phyloP scores from a whole-genome alignment of 1,284 basidiomycete genomes.

The Tremellales sp. region DNA sequence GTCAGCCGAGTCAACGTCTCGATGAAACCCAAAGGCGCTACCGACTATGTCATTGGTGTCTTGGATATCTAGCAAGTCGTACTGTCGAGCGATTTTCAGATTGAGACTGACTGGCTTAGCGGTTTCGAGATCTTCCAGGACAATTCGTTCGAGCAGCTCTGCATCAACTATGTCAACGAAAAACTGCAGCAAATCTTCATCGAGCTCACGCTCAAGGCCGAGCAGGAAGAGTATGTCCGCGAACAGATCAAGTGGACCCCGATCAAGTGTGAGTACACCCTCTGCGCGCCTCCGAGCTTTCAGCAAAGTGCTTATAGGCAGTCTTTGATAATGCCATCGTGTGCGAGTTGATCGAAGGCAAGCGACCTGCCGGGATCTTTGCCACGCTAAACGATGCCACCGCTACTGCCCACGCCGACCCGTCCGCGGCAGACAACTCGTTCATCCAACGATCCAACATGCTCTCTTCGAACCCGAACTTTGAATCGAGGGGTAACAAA shows the following conservation, averaged over 20 bases:
- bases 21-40: constrained; percentile 77
- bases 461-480: constrained; percentile 79
- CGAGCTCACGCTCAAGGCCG: constrained; percentile 95
- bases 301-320: constrained; percentile 9
- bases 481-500: constrained; percentile 84
- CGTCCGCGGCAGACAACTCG: constrained; percentile 91
- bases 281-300: not conserved
- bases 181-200: constrained; percentile 99
- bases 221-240: constrained; percentile 97
- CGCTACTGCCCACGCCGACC: constrained; percentile 96
- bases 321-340: constrained; percentile 62
- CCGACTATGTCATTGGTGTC: constrained; percentile 89
- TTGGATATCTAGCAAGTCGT: constrained; percentile 76
- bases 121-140: constrained; percentile 94
- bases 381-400: constrained; percentile 97
- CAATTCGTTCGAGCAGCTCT: constrained; percentile 98
- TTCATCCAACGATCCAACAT: constrained; percentile 87
- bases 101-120: too few species aligned
- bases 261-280: constrained; percentile 69
- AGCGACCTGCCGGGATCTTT: constrained; percentile 93
- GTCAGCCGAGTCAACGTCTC: constrained; percentile 93
- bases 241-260: constrained; percentile 99
- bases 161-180: constrained; percentile 99
- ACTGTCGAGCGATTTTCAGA: not conserved
- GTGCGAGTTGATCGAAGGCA: constrained; percentile 96